Conservation (phyloP, 2,329 filamentous ascomycete species). For the Neurospora crassa region DNA sequence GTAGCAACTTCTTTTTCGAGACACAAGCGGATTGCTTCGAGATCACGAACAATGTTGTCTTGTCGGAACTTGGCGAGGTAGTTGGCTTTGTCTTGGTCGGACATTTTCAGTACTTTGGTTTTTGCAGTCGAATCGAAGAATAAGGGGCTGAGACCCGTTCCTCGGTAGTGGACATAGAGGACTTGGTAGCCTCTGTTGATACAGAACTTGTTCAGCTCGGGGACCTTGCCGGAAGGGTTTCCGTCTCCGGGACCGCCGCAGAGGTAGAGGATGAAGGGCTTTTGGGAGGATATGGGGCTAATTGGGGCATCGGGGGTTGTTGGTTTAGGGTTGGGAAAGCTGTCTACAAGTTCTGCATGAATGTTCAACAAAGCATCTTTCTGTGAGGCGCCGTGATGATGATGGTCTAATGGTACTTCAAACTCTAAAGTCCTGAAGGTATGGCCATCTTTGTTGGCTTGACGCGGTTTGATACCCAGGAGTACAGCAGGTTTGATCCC, state of each 20-base stretch:
- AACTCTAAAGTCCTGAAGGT: background rate
- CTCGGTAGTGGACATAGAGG: conserved; percentile 62
- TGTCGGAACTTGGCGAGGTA: conserved; percentile 61
- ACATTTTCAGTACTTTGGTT: conserved; percentile 42
- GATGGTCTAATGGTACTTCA: conserved; percentile 5
- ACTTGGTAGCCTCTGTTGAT: conserved; percentile 58
- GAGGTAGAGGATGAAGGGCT: conserved; percentile 41
- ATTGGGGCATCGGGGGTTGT: background rate
- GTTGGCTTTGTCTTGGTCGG: conserved; percentile 41
- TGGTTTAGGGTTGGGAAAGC: background rate
- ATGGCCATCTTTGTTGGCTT: background rate
- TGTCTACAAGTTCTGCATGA: conserved; percentile 7
- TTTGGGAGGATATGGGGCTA: conserved; percentile 7
- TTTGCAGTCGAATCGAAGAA: conserved; percentile 46
- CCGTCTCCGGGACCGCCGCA: conserved; percentile 61
- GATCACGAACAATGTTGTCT: conserved; percentile 64
- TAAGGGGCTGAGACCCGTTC: conserved; percentile 57
- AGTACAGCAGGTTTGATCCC: background rate
- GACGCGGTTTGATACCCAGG: background rate
- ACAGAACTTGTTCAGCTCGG: conserved; percentile 43
- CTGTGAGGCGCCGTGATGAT: background rate
- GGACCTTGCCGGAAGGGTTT: conserved; percentile 15
- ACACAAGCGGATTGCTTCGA: conserved; percentile 56
- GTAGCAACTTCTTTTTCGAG: conserved; percentile 31
- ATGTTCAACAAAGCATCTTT: conserved; percentile 1